phyloP scores from a whole-genome alignment of 768 basidiomycete species.

The Sporobolomyces pararoseus region DNA sequence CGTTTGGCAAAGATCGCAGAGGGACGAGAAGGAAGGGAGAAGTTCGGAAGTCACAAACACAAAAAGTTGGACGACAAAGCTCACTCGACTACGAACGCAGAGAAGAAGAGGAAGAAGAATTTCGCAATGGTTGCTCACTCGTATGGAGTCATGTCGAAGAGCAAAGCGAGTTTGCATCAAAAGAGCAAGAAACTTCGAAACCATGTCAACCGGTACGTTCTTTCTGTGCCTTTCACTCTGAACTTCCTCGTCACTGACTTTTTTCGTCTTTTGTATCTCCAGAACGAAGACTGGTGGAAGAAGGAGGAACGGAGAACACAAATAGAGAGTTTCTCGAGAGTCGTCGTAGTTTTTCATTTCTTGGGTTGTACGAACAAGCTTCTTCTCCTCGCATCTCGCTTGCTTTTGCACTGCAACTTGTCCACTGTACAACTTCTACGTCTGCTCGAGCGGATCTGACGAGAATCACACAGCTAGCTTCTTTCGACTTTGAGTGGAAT shows the following conservation, averaged over 20 bases:
- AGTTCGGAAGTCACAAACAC: conserved; percentile 59
- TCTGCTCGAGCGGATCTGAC: too few species aligned
- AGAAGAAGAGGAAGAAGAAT: conserved; percentile 41
- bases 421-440: not conserved
- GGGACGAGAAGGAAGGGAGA: conserved; percentile 90
- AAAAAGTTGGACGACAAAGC: conserved; percentile 44
- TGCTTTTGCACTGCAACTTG: conserved; percentile 1
- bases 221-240: not conserved
- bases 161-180: conserved; percentile 26
- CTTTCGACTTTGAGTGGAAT: too few species aligned
- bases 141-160: conserved; percentile 19
- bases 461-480: too few species aligned
- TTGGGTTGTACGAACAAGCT: conserved; percentile 3
- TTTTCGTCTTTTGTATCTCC: not conserved
- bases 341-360: not conserved
- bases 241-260: not conserved
- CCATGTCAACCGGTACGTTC: conserved; percentile 28
- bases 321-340: not conserved
- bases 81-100: conserved; percentile 43
- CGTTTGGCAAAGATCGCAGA: conserved; percentile 80
- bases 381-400: not conserved
- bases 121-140: conserved; percentile 36
- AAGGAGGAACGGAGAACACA: conserved; percentile 20
- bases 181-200: conserved; percentile 29
- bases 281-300: conserved; percentile 15